Base-by-base conservation (phyloP, 2,329 filamentous ascomycete species). In the Calonectria pseudoreteaudii region DNA sequence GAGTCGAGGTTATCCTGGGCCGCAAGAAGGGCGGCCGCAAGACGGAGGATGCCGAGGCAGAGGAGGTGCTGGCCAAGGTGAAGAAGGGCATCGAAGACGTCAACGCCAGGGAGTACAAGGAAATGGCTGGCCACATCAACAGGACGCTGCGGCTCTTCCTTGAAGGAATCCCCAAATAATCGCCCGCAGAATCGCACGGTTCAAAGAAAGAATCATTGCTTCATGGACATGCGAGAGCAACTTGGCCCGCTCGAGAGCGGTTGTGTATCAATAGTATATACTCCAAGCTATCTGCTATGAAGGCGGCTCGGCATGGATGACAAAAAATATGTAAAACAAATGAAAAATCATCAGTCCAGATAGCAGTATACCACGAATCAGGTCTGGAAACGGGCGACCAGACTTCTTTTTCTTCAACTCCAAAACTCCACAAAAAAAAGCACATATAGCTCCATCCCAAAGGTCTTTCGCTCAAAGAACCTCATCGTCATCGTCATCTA, bases 1-100 rank as follows among this genome's bases (percentile, higher is more conserved):
- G 89, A 81, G 95, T 98, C 26, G 93, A 97, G 82, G 81, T 98
- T 14, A 80, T 93, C 68, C 80, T 98, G 64, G 91, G 91, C n/a
- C 83, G 82, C 72, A 90, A 90, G 82, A 96, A 93, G 88, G 90
- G 89, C 79, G 88, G 88, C 72, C 88, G 89, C 76, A 87, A 89
- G 75, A 87, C 87, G 71, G 91, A 94, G 0, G 80, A 80, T 47
- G 90, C 92, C 30, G 93, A 96, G 84, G 91, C 91, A 26, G 82
- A 89, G 74, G 88, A 84, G 30, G 83, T 96, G 56, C 79, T 96
- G 34, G 75, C 73, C 58, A 82, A 76, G 60, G 80, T 89, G 10
- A 76, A 79, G 72, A 85, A 86, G 20, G 78, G 78, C 58, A 75
- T 84, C 14, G 82, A 83, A 58, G 80, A 80, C 18, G 70, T 80